Percentiles rank a stretch among this genome's conserved stretches.
Evolutionary conservation across 331 rosid species (phyloP).

Genomic region (Rosa hybrid): DNA sequence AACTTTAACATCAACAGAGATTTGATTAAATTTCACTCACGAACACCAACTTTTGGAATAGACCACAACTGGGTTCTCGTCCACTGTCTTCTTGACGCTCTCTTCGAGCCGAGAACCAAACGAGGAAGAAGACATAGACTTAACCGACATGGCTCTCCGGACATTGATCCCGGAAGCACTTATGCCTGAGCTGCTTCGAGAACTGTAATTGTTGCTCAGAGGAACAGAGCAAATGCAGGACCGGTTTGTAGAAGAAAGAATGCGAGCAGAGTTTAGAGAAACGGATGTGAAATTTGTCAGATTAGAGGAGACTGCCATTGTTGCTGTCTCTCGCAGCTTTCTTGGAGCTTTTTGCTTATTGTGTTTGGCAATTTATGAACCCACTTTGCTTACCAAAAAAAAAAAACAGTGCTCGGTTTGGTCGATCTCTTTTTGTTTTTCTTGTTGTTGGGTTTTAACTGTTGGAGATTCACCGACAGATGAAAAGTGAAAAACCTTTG

Average conservation of each 20-base stretch:
- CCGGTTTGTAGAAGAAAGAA: conserved; percentile 40
- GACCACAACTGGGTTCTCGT: conserved; percentile 70
- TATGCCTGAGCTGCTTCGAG: conserved; percentile 19
- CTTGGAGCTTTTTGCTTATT: conserved; percentile 21
- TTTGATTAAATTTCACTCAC: conserved; percentile 43
- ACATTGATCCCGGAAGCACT: conserved; percentile 24
- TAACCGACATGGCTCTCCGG: conserved; percentile 35
- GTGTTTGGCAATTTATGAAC: not conserved
- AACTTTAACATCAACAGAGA: not conserved
- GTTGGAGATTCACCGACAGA: not conserved
- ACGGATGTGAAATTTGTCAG: conserved; percentile 38
- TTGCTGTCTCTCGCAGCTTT: conserved; percentile 13
- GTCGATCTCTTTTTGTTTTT: not conserved
- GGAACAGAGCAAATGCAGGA: conserved; percentile 32
- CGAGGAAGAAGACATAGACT: conserved; percentile 68
- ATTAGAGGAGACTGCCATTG: conserved; percentile 52
- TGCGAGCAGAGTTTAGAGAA: conserved; percentile 32
- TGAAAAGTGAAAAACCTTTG: not conserved
- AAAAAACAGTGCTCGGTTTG: not conserved
- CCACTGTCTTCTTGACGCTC: conserved; percentile 66
- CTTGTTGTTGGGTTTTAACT: not conserved
- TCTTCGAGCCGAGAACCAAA: conserved; percentile 97
- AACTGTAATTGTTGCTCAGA: conserved; percentile 13
- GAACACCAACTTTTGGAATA: conserved; percentile 98
- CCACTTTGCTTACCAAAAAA: not conserved